Evolutionary conservation across 2,329 filamentous ascomycete genomes (phyloP).

Genomic region (Byssothecium circinans): DNA sequence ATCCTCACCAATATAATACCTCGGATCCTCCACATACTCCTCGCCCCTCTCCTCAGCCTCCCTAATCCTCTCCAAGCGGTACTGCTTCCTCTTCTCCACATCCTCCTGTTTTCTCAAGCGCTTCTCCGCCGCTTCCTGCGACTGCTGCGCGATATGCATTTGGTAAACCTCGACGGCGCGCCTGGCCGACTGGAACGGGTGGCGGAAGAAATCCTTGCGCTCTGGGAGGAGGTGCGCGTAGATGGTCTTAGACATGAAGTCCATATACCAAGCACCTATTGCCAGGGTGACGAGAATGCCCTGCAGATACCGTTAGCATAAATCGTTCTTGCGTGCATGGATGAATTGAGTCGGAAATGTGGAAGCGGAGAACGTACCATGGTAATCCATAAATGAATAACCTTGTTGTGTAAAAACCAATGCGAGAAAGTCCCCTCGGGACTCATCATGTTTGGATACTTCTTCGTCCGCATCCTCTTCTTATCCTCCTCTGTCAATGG

Average conservation of each 20-base stretch:
- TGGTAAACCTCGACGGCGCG: slow-evolving; percentile 72
- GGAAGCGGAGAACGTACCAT: slow-evolving; percentile 61
- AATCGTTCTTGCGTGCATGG: no score
- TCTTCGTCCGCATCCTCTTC: slow-evolving; percentile 65
- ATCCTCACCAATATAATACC: slow-evolving; percentile 42
- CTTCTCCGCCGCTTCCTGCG: slow-evolving; percentile 68
- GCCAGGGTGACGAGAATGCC: slow-evolving; percentile 71
- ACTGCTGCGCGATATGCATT: slow-evolving; percentile 74
- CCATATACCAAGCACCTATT: slow-evolving; percentile 71
- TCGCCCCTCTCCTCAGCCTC: slow-evolving; percentile 39
- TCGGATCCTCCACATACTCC: slow-evolving; percentile 41
- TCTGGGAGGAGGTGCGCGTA: slow-evolving; percentile 78
- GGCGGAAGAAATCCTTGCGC: slow-evolving; percentile 65
- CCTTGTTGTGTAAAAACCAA: slow-evolving; percentile 78
- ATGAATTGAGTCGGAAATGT: no score
- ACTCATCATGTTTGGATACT: slow-evolving; percentile 89
- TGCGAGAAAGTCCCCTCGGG: slow-evolving; percentile 78
- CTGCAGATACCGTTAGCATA: slow-evolving; percentile 36
- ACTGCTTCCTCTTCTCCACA: slow-evolving; percentile 81
- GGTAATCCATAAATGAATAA: slow-evolving; percentile 79
- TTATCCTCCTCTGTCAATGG: slow-evolving; percentile 66
- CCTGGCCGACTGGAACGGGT: slow-evolving; percentile 68
- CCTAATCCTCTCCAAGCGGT: slow-evolving; percentile 62
- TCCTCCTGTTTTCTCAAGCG: slow-evolving; percentile 77
- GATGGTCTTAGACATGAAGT: slow-evolving; percentile 78